Percentiles rank a stretch among this genome's conserved stretches.
phyloP scores from a whole-genome alignment of 768 basidiomycete genomes.

The Mycena pura region DNA sequence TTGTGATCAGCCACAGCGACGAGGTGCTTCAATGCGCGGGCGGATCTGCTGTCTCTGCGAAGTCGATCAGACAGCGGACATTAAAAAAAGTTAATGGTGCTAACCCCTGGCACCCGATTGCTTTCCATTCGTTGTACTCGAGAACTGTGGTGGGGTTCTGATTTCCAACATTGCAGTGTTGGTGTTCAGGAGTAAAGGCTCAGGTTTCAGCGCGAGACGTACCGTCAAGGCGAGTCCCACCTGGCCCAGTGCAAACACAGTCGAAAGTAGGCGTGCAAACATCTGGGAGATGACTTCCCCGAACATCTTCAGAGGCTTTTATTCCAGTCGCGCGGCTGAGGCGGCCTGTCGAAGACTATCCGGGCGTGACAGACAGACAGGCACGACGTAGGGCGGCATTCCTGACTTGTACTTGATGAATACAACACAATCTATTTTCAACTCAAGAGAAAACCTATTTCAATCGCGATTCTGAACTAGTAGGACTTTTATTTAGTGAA shows the following conservation, averaged over 20 bases:
- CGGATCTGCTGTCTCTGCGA: conserved; percentile 19
- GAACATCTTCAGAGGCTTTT: no score
- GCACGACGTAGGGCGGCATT: no score
- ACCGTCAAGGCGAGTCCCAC: background rate
- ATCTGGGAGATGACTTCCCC: no score
- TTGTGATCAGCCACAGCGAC: conserved; percentile 11
- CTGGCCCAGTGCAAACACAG: background rate
- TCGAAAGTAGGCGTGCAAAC: background rate
- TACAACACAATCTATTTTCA: no score
- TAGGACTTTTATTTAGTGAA: no score
- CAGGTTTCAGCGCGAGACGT: background rate
- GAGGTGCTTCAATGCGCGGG: conserved; percentile 19
- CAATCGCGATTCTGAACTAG: no score
- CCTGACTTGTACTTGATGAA: no score
- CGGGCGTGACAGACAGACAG: no score
- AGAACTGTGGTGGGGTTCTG: background rate
- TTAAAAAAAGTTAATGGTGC: background rate
- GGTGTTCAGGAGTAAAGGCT: background rate
- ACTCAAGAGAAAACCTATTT: no score
- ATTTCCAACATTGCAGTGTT: background rate
- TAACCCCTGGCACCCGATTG: background rate
- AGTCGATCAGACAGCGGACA: background rate
- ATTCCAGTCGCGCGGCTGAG: no score
- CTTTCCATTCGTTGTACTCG: conserved; percentile 7
- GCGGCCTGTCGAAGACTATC: no score